phyloP scores from a whole-genome alignment of 257 asterid genomes.

The Craterostigma plantagineum region DNA sequence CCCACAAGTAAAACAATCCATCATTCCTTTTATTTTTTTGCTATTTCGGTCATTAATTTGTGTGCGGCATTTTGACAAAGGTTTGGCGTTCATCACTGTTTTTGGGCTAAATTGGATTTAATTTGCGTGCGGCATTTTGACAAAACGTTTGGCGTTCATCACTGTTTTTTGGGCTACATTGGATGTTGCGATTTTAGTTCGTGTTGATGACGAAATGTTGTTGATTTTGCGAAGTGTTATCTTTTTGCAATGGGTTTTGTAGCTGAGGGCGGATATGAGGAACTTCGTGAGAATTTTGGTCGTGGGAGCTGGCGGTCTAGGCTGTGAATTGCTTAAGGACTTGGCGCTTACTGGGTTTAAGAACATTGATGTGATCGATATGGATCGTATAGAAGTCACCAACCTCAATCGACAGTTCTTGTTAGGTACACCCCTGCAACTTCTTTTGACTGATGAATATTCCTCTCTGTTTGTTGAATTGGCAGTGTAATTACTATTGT shows the following conservation, averaged over 20 bases:
- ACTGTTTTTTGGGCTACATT: constrained; percentile 1
- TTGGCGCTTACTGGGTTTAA: constrained; percentile 83
- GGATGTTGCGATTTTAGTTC: constrained; percentile 10
- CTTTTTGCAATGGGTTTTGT: constrained; percentile 3
- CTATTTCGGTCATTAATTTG: neutral
- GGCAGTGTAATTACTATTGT: no score
- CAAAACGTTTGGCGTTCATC: constrained; percentile 4
- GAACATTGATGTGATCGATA: constrained; percentile 82
- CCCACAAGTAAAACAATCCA: constrained; percentile 24
- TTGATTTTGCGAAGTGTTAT: constrained; percentile 9
- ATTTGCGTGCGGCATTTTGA: neutral
- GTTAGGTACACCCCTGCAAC: constrained; percentile 33
- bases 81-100: no score
- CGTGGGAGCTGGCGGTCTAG: constrained; percentile 98
- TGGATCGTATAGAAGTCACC: constrained; percentile 94
- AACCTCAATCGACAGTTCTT: constrained; percentile 94
- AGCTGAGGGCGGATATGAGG: constrained; percentile 77
- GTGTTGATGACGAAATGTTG: constrained; percentile 1
- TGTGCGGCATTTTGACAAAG: constrained; percentile 7
- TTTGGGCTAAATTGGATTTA: constrained; percentile 4
- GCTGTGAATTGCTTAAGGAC: constrained; percentile 93
- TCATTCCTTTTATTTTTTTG: neutral
- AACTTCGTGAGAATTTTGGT: constrained; percentile 70
- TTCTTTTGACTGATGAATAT: neutral
- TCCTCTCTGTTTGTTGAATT: neutral